Base-by-base conservation (phyloP, 1,284 basidiomycete species). In the Apiotrichum siamense region DNA sequence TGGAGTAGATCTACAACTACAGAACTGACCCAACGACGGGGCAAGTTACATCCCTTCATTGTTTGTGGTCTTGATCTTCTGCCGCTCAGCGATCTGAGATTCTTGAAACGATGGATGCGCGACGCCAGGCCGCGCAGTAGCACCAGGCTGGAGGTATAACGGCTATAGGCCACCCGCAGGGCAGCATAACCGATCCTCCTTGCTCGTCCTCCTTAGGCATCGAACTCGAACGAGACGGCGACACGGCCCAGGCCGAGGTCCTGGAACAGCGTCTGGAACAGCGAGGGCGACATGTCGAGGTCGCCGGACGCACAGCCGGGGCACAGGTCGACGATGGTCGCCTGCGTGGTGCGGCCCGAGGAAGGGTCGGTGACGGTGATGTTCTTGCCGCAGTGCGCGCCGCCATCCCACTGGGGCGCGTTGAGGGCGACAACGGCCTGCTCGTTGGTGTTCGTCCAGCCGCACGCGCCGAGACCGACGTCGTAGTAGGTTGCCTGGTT, bases 351-450 rank as follows among this genome's bases (percentile, higher is more conserved):
- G 68, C 81, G 79, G 61, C 78, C 77, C 69, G 81, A 84, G 49
- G 70, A 60, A 25, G 60, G 57, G 76, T 87, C 85, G 59, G 77
- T 85, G 68, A 93, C 82, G 57, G 69, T 60, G 59, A 92, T 80
- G 47, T 76, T 66, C 66, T 79, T 74, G 52, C 84, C 85, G 47
- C 55, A 57, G 29, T 37, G 24, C 11, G 17, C 33, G 43, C 24
- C 33, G 43, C 31, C 31, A 21, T 61, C 48, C 54, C 61, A 69
- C 49, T 65, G 57, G 44, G 52, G 44, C 15, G 46, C 42, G 64
- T 69, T 68, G 35, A 73, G 45, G 44, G 69, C 71, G 47, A 70
- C 68, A 46, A 70, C 62, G 24, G 42, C 48, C 55, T 71, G 68
- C 15, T 41, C 38, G 57, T 67, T 55, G 36, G 31, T 33, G 61